Evolutionary conservation across 1,284 basidiomycete genomes (phyloP), one percentile per base, ranked within the genome.

Genomic region (Irpex rosettiformis): DNA sequence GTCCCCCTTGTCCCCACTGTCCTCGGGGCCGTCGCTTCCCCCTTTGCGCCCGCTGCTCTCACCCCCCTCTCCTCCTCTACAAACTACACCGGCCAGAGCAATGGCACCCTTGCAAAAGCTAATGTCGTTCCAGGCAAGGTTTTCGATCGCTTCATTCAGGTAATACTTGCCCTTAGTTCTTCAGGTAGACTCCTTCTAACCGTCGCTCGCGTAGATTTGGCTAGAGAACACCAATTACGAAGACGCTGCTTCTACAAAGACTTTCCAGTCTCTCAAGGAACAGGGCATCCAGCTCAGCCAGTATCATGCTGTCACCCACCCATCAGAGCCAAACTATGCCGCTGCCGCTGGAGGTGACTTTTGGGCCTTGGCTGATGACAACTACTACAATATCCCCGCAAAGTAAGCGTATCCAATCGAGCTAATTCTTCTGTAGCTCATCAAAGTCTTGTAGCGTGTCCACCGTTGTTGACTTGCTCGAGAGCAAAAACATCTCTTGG

Each of bases 301-400:
- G 43, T 86, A 79, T 70, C 82, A 82, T 63, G 82, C 73, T 0
- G 62, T 88, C 29, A 87, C 87, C 1, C 86, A 88, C 65, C 76
- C 84, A 13, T 85, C 83, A 0, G 79, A 88, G 68, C 86, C 86
- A 18, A 86, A 88, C 64, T 87, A 84, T 61, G 63, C 83, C 33
- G 74, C 77, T 2, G 64, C 73, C 0, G 75, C 76, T 4, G 77
- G 77, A 21, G 87, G 86, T 52, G 80, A 84, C 64, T 86, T 84
- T 68, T 88, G 74, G 49, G 86, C 85, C 25, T 71, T 82, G 64
- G 68, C 64, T 8, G 76, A 77, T 58, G 85, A 89, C 63, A 65
- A 71, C 52, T 68, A 78, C 57, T 73, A 66, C 57, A 60, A 66
- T 52, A 66, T 71, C 54, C 66, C 68, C 8, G 7, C 63, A 16